Percentiles rank a stretch among this genome's conserved stretches.
These are phyloP conservation scores for Laguncularia racemosa DNA, from an alignment of 345 rosid genomes.

Conservation along the genomic window DNA sequence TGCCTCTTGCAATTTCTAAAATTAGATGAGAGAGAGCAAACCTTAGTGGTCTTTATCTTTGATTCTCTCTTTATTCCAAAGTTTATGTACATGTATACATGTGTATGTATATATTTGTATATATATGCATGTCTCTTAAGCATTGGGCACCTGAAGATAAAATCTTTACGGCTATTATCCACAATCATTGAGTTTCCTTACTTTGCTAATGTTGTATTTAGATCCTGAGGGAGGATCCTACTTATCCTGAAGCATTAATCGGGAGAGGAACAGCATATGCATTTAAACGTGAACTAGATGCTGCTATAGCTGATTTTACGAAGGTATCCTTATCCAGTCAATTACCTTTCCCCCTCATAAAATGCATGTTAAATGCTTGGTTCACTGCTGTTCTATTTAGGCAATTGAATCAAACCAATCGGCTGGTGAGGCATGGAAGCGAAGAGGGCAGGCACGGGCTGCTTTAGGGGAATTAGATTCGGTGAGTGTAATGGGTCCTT, in stretches of 20 bases:
- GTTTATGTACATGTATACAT: too few species aligned
- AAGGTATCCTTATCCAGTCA: conserved; percentile 37
- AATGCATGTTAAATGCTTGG: conserved; percentile 1
- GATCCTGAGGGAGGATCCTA: conserved; percentile 84
- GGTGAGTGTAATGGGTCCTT: conserved; percentile 34
- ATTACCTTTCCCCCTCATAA: neutral
- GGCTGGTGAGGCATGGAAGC: conserved; percentile 99
- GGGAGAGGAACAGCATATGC: conserved; percentile 99
- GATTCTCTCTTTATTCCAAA: too few species aligned
- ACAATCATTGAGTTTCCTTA: neutral
- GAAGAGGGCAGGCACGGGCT: conserved; percentile 98
- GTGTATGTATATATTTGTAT: too few species aligned
- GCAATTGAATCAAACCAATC: conserved; percentile 83
- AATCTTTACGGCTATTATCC: neutral
- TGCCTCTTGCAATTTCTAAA: neutral
- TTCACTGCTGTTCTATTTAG: conserved; percentile 26
- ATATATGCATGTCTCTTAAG: too few species aligned
- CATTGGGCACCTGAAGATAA: conserved; percentile 5
- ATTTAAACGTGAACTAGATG: conserved; percentile 78
- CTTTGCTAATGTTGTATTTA: conserved; percentile 18
- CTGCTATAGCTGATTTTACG: conserved; percentile 84
- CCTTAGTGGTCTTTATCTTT: too few species aligned
- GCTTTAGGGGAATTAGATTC: conserved; percentile 79
- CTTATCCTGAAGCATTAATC: conserved; percentile 86
- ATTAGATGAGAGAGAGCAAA: neutral